Percentiles rank a stretch among this genome's conserved stretches.
Evolutionary conservation across 1,139 yeast species (phyloP).

Genomic region (Blastobotrys persicus): DNA sequence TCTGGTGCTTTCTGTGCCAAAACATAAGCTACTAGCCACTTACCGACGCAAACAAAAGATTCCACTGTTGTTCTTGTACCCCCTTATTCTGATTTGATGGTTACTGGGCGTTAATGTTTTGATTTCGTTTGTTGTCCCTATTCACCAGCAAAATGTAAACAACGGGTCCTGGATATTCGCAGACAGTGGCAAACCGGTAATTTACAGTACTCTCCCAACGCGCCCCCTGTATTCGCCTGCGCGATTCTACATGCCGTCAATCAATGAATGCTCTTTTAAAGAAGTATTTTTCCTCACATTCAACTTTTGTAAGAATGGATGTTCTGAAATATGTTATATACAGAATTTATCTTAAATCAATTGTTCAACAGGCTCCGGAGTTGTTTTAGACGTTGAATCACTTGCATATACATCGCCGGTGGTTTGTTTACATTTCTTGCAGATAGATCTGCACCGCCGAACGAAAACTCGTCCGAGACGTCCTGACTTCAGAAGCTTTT

Average conservation of each 20-base stretch:
- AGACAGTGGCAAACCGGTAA: not conserved
- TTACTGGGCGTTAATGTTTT: slow-evolving; percentile 5
- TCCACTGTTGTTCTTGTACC: slow-evolving; percentile 1
- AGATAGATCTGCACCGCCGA: not conserved
- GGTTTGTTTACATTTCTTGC: not conserved
- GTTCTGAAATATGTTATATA: no score
- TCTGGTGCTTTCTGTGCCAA: no score
- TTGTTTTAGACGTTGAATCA: no score
- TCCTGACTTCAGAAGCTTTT: no score
- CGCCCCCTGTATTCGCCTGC: not conserved
- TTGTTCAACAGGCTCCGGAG: no score
- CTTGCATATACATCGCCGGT: no score
- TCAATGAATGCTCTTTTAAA: no score
- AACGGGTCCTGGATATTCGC: slow-evolving; percentile 2
- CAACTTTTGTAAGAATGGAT: no score
- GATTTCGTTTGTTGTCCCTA: slow-evolving; percentile 6
- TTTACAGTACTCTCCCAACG: not conserved
- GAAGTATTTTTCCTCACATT: no score
- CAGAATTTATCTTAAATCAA: no score
- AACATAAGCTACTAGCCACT: not conserved
- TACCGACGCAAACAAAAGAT: slow-evolving; percentile 3
- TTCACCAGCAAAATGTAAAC: slow-evolving; percentile 8
- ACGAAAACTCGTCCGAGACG: not conserved
- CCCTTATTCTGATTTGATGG: not conserved
- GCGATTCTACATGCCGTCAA: not conserved